Percentiles rank a stretch among this genome's conserved stretches.
Evolutionary conservation across 192 early-diverging fungal genomes (phyloP).

Genomic region (Chytriomyces hyalinus): DNA sequence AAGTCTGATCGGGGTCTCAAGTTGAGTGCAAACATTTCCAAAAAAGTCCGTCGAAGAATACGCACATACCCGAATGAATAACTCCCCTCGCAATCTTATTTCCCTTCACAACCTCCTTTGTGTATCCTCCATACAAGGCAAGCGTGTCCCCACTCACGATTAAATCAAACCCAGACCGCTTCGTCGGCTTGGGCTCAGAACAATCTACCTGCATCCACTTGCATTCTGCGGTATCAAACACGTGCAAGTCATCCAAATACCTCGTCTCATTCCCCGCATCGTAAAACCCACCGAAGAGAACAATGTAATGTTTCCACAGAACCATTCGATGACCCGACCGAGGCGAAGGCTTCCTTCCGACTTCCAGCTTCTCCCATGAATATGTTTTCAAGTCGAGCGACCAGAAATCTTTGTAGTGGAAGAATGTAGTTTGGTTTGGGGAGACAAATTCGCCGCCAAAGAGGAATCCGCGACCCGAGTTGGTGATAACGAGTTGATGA

Average conservation of each 20-base stretch:
- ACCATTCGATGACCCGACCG: constrained; percentile 70
- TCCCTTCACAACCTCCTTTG: constrained; percentile 66
- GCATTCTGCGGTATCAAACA: constrained; percentile 69
- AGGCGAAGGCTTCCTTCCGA: constrained; percentile 50
- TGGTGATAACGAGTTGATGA: constrained; percentile 69
- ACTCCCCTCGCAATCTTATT: constrained; percentile 59
- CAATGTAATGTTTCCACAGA: constrained; percentile 66
- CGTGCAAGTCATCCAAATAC: constrained; percentile 70
- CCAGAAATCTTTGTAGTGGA: constrained; percentile 79
- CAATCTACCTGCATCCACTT: constrained; percentile 58
- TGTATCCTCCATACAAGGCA: constrained; percentile 74
- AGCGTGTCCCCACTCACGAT: constrained; percentile 60
- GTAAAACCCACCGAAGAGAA: constrained; percentile 73
- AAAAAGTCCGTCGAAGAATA: constrained; percentile 25
- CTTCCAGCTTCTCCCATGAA: constrained; percentile 72
- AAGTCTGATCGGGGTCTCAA: constrained; percentile 28
- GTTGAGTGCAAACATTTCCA: neutral
- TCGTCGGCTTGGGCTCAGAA: constrained; percentile 47
- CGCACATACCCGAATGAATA: constrained; percentile 42
- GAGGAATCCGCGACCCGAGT: constrained; percentile 64
- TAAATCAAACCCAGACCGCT: constrained; percentile 68
- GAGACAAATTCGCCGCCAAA: constrained; percentile 71
- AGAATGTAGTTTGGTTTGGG: constrained; percentile 70
- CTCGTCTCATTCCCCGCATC: constrained; percentile 47
- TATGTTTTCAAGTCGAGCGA: constrained; percentile 69